A percentile compares a stretch with the other conserved stretches of the same genome.
phyloP scores from a whole-genome alignment of 768 basidiomycete species.

The Lentinula detonsa region DNA sequence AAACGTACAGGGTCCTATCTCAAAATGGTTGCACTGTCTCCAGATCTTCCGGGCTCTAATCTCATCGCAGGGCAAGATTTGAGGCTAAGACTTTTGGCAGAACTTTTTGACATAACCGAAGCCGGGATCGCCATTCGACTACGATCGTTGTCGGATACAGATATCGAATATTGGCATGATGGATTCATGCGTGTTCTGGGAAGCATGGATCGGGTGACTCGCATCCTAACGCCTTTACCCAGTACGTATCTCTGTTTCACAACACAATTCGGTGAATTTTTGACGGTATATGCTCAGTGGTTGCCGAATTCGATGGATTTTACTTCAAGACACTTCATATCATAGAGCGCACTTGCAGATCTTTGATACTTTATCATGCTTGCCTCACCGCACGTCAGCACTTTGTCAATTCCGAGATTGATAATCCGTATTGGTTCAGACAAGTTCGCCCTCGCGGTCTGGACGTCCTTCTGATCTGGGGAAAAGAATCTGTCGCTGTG shows the following conservation, averaged over 20 bases:
- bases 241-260: conserved; percentile 4
- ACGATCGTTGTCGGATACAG: conserved; percentile 14
- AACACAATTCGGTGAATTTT: neutral
- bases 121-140: conserved; percentile 21
- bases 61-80: conserved; percentile 21
- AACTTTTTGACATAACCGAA: conserved; percentile 21
- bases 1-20: conserved; percentile 19
- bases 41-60: conserved; percentile 17
- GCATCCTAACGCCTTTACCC: conserved; percentile 5
- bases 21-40: conserved; percentile 19
- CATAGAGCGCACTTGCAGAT: neutral
- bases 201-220: conserved; percentile 19
- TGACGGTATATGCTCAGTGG: neutral
- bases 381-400: neutral
- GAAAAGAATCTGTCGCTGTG: conserved; percentile 28
- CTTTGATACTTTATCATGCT: neutral
- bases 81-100: conserved; percentile 24
- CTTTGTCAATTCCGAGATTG: neutral
- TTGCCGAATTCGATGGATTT: conserved; percentile 2
- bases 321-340: conserved; percentile 2
- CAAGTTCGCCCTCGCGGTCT: conserved; percentile 24
- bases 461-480: conserved; percentile 28
- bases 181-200: conserved; percentile 8
- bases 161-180: conserved; percentile 14
- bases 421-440: neutral